These are phyloP conservation scores for Coemansia sp. DNA, from an alignment of 192 early-diverging fungal species.

Conservation along the genomic window DNA sequence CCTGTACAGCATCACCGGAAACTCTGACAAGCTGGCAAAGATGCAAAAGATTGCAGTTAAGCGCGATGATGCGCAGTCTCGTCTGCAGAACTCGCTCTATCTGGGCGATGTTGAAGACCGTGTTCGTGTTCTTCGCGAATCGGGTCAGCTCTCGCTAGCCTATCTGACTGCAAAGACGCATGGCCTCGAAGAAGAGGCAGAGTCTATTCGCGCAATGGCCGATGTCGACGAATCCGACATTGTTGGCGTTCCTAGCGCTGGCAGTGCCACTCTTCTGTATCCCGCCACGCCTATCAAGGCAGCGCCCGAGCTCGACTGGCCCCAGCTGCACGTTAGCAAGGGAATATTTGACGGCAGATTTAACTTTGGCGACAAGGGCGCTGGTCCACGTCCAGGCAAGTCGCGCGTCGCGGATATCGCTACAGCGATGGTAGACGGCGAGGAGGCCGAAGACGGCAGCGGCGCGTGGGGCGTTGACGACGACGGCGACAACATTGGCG, in stretches of 20 bases:
- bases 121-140: conserved; percentile 75
- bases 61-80: conserved; percentile 81
- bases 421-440: conserved; percentile 55
- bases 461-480: conserved; percentile 80
- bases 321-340: conserved; percentile 78
- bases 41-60: conserved; percentile 94
- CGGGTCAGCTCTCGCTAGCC: conserved; percentile 87
- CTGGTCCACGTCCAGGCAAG: conserved; percentile 45
- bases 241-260: conserved; percentile 30
- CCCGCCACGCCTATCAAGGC: conserved; percentile 71
- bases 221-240: conserved; percentile 67
- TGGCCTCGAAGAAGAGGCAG: conserved; percentile 83
- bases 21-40: conserved; percentile 85
- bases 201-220: conserved; percentile 72
- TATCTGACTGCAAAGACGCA: conserved; percentile 91
- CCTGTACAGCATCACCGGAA: conserved; percentile 92
- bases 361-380: conserved; percentile 55
- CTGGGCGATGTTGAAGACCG: conserved; percentile 93
- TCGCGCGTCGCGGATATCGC: conserved; percentile 62
- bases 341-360: conserved; percentile 84
- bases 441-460: conserved; percentile 61
- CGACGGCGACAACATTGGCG: conserved; percentile 67
- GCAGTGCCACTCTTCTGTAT: conserved; percentile 59
- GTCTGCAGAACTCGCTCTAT: conserved; percentile 90
- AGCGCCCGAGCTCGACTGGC: conserved; percentile 88